Evolutionary conservation across 2,329 filamentous ascomycete species (phyloP).

Genomic region (Lecanicillium sp.): DNA sequence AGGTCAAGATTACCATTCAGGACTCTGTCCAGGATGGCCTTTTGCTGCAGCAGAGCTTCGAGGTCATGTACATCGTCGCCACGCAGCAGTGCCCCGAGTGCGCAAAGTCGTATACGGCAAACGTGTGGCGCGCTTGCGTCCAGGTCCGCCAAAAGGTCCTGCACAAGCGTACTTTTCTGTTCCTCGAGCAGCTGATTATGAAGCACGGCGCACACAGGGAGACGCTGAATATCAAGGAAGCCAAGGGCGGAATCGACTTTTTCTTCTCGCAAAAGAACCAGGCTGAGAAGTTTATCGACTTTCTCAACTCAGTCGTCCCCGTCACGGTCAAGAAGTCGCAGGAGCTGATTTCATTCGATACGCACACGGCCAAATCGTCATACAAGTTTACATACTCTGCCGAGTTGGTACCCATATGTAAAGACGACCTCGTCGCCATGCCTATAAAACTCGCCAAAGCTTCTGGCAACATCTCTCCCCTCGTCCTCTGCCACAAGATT

Average conservation of each 20-base stretch:
- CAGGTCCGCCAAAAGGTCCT: constrained; percentile 96
- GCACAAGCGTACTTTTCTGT: constrained; percentile 71
- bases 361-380: constrained; percentile 80
- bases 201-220: constrained; percentile 89
- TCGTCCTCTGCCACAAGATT: constrained; percentile 79
- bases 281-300: constrained; percentile 87
- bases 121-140: constrained; percentile 88
- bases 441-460: constrained; percentile 84
- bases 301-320: constrained; percentile 74
- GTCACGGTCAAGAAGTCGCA: constrained; percentile 68
- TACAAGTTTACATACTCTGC: constrained; percentile 94
- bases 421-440: constrained; percentile 91
- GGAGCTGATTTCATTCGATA: constrained; percentile 87
- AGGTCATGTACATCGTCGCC: constrained; percentile 85
- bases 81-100: constrained; percentile 94
- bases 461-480: constrained; percentile 78
- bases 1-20: constrained; percentile 93
- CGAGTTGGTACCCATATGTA: constrained; percentile 89
- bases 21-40: constrained; percentile 55
- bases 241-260: constrained; percentile 92
- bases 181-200: constrained; percentile 87
- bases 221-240: constrained; percentile 97
- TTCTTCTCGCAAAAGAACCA: constrained; percentile 87
- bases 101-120: constrained; percentile 90
- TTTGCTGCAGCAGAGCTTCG: constrained; percentile 84